Conservation (phyloP, 164 flowering plant species). For the Tinospora cordifolia region DNA sequence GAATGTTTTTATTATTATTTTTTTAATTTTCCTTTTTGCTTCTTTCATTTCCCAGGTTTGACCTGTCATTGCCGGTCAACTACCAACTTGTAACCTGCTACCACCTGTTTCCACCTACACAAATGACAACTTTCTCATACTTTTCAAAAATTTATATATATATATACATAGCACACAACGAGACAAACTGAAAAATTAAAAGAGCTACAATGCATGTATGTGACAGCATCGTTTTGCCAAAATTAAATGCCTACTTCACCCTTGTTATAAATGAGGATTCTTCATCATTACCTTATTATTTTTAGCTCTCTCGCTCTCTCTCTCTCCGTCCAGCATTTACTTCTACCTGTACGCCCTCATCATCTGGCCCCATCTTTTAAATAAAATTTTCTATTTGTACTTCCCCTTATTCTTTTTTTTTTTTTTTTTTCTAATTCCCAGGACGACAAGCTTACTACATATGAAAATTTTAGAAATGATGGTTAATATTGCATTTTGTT, state of each 20-base stretch:
- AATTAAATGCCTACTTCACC: not conserved
- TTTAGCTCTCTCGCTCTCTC: constrained; percentile 16
- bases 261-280: constrained; percentile 9
- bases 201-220: not conserved
- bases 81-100: constrained; percentile 18
- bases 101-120: constrained; percentile 12
- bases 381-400: not conserved
- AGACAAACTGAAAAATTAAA: constrained; percentile 10
- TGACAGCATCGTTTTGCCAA: constrained; percentile 3
- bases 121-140: not conserved
- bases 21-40: not conserved
- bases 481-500: no score
- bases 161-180: not conserved
- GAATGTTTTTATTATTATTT: constrained; percentile 7
- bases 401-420: not conserved
- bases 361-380: not conserved
- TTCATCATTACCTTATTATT: constrained; percentile 47
- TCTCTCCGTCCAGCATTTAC: constrained; percentile 17
- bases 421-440: not conserved
- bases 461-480: no score
- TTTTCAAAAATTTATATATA: no score
- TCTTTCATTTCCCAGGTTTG: constrained; percentile 21
- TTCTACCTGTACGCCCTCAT: constrained; percentile 11
- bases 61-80: constrained; percentile 22
- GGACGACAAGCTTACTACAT: no score